Conservation (phyloP, 345 rosid genomes). For the Bretschneidera sinensis region DNA sequence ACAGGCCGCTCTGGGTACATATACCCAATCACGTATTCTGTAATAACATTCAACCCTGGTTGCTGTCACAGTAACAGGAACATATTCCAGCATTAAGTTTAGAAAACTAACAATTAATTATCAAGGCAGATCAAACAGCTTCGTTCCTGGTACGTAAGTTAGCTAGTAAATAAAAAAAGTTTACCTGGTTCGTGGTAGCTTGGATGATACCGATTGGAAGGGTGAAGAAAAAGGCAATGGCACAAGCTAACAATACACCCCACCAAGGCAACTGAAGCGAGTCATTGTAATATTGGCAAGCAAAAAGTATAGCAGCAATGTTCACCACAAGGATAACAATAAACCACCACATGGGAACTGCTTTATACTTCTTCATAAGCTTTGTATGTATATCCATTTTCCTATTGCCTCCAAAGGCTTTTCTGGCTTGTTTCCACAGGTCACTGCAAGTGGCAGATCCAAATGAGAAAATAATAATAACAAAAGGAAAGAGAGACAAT, state of each 20-base stretch:
- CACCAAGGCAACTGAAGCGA: conserved; percentile 88
- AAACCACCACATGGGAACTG: conserved; percentile 84
- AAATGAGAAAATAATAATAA: too few relatives aligned
- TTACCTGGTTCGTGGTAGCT: conserved; percentile 71
- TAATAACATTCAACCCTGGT: conserved; percentile 77
- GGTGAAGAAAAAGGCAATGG: conserved; percentile 67
- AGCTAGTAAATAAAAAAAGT: not conserved
- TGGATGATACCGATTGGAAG: conserved; percentile 70
- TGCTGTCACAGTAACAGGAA: conserved; percentile 9
- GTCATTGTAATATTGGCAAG: conserved; percentile 52
- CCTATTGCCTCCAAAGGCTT: conserved; percentile 42
- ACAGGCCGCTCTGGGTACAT: conserved; percentile 75
- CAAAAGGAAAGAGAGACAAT: too few relatives aligned
- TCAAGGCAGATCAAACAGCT: not conserved
- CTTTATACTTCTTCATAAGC: conserved; percentile 67
- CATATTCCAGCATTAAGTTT: not conserved
- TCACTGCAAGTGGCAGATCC: conserved; percentile 61
- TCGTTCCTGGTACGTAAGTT: too few relatives aligned
- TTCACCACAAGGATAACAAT: conserved; percentile 42
- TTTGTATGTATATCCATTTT: conserved; percentile 71
- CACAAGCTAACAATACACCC: conserved; percentile 82
- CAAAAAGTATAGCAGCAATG: conserved; percentile 44
- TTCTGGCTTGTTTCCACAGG: conserved; percentile 50
- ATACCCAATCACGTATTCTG: conserved; percentile 76
- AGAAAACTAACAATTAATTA: not conserved